Conservation (phyloP, 1,284 basidiomycete genomes). For the Rhizoctonia solani region DNA sequence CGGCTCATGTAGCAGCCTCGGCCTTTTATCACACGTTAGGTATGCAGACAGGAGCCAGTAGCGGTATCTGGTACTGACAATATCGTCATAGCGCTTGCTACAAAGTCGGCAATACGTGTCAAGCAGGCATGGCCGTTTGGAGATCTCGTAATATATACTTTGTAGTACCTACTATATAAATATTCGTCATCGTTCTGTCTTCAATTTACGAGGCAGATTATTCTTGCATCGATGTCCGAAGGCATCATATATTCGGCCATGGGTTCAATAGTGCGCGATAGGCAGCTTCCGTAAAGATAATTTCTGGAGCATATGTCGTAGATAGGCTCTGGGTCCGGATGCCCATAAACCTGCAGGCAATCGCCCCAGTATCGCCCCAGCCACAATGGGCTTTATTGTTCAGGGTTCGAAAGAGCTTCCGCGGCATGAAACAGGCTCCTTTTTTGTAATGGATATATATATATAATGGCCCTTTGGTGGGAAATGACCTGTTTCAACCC, state of each 20-base stretch:
- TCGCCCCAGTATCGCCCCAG: neutral
- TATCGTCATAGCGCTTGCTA: constrained; percentile 59
- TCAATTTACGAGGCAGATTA: no score
- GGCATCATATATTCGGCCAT: no score
- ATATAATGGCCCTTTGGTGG: no score
- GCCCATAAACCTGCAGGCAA: neutral
- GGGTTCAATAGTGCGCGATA: no score
- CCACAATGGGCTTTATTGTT: neutral
- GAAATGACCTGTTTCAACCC: no score
- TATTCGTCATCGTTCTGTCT: no score
- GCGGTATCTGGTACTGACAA: constrained; percentile 41
- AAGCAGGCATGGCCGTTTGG: constrained; percentile 61
- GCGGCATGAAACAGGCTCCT: neutral
- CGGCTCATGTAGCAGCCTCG: constrained; percentile 71
- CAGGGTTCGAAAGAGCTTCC: no score
- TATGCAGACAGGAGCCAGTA: constrained; percentile 56
- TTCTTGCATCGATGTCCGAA: no score
- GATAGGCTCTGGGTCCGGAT: neutral
- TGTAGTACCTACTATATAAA: neutral
- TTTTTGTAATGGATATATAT: neutral
- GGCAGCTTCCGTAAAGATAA: no score
- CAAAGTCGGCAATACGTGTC: constrained; percentile 62
- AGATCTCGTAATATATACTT: constrained; percentile 32
- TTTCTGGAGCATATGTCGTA: neutral
- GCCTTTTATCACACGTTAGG: constrained; percentile 66